Evolutionary conservation across 1,139 yeast genomes (phyloP).

Genomic region (Nakaseomyces nivariensis): DNA sequence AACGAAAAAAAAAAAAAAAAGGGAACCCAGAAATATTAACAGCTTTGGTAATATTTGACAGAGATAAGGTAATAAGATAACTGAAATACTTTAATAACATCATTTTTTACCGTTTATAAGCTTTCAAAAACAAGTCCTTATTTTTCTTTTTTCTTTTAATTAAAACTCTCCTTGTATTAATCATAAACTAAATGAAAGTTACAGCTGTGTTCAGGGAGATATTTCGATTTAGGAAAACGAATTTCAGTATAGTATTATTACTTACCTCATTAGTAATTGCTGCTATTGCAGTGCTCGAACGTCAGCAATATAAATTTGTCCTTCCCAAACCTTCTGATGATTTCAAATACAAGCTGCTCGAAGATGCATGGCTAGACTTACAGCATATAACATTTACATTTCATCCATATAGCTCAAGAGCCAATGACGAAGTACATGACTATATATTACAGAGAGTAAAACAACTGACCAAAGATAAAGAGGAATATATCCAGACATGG

Average conservation of each 20-base stretch:
- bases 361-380: constrained; percentile 56
- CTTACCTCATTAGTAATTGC: constrained; percentile 16
- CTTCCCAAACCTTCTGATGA: constrained; percentile 12
- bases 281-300: constrained; percentile 14
- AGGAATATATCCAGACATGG: constrained; percentile 28
- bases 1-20: too few species aligned
- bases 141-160: too few species aligned
- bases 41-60: too few species aligned
- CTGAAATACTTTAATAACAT: too few species aligned
- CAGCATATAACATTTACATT: constrained; percentile 54
- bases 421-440: constrained; percentile 67
- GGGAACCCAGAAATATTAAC: too few species aligned
- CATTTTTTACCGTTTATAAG: too few species aligned
- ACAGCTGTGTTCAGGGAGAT: constrained; percentile 11
- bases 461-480: constrained; percentile 20
- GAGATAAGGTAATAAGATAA: too few species aligned
- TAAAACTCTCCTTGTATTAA: too few species aligned
- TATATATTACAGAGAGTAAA: constrained; percentile 43
- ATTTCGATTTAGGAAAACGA: constrained; percentile 25
- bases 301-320: constrained; percentile 10
- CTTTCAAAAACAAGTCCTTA: too few species aligned
- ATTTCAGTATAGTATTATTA: constrained; percentile 20
- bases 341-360: constrained; percentile 34
- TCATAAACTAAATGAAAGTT: background rate
- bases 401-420: constrained; percentile 73